Evolutionary conservation across 2,329 filamentous ascomycete genomes (phyloP).

Genomic region (Alternaria ethzedia): DNA sequence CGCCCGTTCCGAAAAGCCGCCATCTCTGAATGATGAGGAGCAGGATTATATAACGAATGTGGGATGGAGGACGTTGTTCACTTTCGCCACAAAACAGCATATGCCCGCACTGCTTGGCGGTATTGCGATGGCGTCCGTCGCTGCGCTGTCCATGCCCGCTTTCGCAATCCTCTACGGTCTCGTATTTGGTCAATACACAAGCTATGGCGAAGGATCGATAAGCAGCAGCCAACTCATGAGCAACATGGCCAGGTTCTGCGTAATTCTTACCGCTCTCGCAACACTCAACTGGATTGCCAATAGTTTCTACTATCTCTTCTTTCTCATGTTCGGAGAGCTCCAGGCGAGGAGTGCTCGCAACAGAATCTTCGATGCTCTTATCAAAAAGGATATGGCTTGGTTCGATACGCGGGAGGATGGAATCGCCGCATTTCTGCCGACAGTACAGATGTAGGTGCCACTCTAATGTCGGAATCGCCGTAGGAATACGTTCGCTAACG

Average conservation of each 20-base stretch:
- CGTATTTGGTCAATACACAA: conserved; percentile 74
- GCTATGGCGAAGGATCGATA: conserved; percentile 65
- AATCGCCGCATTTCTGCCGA: conserved; percentile 71
- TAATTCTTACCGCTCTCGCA: conserved; percentile 69
- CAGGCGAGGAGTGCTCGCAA: conserved; percentile 73
- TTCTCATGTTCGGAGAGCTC: conserved; percentile 80
- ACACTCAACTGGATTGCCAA: conserved; percentile 70
- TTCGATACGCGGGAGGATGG: conserved; percentile 78
- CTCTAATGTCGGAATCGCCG: conserved; percentile 6
- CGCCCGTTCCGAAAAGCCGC: conserved; percentile 20
- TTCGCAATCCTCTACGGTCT: conserved; percentile 75
- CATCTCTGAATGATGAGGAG: conserved; percentile 24
- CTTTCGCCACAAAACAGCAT: conserved; percentile 72
- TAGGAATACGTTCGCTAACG: background rate
- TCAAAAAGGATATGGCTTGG: conserved; percentile 80
- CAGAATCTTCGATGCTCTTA: conserved; percentile 69
- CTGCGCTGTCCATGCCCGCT: conserved; percentile 68
- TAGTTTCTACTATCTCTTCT: conserved; percentile 70
- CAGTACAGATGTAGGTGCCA: conserved; percentile 72
- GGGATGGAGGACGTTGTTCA: conserved; percentile 69
- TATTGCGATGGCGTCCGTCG: conserved; percentile 61
- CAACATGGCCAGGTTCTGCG: conserved; percentile 65
- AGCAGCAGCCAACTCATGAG: conserved; percentile 59
- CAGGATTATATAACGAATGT: conserved; percentile 24
- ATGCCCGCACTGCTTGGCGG: conserved; percentile 61